Base-by-base conservation (phyloP, 768 basidiomycete genomes). In the Cubamyces lactineus region DNA sequence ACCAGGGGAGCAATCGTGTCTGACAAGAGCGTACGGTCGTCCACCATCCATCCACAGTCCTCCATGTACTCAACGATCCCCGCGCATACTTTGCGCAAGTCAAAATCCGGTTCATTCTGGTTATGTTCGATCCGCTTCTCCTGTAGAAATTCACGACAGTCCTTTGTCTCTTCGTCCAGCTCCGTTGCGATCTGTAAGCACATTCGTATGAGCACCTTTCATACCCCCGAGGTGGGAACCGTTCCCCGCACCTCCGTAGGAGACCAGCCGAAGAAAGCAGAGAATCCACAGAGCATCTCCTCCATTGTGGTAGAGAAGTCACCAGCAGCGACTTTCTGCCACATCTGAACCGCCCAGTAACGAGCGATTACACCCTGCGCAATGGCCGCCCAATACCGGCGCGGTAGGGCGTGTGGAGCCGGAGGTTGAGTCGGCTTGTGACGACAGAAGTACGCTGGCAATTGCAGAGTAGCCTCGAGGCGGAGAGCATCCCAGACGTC, bases 401-500 rank as follows among this genome's bases (percentile, higher is more conserved):
- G 74, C 8, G 83, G 79, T 21, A 80, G 50, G 17, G 77, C 74
- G 53, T 78, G 70, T 39, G 69, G 60, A n/a, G 42, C 45, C 2
- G 26, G 19, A 23, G n/a, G 23, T 26, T 1, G 55, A 24, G 50
- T 40, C 50, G 57, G 24, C 42, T 21, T 30, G 23, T 7, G 12
- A 19, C 48, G 23, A 11, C 50, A 52, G 52, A 78, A 71, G 49
- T 67, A 64, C 38, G 65, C 58, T 0, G 80, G 78, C 38, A 80
- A 52, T 23, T 78, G 69, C 17, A 74, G 72, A 21, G 71, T 66
- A 28, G 74, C 68, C 65, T 81, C 79, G 15, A 76, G 64, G 19
- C 80, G 75, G 56, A 87, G 68, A 17, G 70, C 79, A 67, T 86
- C 82, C 84, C 84, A 87, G 41, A 81, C 77, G 61, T 87, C 87